Base-by-base conservation (phyloP, 768 basidiomycete genomes). In the Pleurotus tuber-regium region DNA sequence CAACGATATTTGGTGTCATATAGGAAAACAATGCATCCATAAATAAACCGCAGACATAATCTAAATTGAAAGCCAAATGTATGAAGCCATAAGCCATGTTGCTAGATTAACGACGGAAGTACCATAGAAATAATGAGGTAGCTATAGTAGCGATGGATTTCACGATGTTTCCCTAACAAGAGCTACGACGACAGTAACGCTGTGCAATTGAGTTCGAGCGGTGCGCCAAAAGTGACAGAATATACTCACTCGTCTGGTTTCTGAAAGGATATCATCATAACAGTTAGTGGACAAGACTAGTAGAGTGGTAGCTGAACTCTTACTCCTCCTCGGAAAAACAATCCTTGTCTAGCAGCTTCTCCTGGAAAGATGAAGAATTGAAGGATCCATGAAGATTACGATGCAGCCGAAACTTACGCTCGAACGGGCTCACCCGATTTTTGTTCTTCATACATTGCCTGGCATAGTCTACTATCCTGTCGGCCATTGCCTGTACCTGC, bases 171-270 rank as follows among this genome's bases (percentile, higher is more conserved):
- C 89, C 24, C 79, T 78, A 44, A 89, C 83, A 29, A 89, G 70
- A 12, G 78, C 81, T 33, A 87, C 81, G 24, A 88, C 67, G 14
- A 88, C 82, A 0, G 87, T 89, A 10, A 89, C 86, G 59, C 88
- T 89, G 51, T 4, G 40, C 52, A 16, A 19, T 33, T 11, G 21
- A 51, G 28, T 63, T 33, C 63, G 43, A 35, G 21, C 29, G 21
- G 36, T 47, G 14, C 42, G 51, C 26, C 12, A 7, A 51, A 44
- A 10, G 21, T 38, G 44, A 24, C n/a, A 48, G 40, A 18, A 21
- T 36, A n/a, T 23, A 69, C 87, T 66, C 58, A 90, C 89, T 91
- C 89, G 57, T 92, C 89, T 41, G 83, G 64, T 82, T 92, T 91
- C 89, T 91, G 61, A 42, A 35, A 29, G 55, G 38, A 54, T 23